Base-by-base conservation (phyloP, 2,329 filamentous ascomycete species). In the Claviceps humidiphila region DNA sequence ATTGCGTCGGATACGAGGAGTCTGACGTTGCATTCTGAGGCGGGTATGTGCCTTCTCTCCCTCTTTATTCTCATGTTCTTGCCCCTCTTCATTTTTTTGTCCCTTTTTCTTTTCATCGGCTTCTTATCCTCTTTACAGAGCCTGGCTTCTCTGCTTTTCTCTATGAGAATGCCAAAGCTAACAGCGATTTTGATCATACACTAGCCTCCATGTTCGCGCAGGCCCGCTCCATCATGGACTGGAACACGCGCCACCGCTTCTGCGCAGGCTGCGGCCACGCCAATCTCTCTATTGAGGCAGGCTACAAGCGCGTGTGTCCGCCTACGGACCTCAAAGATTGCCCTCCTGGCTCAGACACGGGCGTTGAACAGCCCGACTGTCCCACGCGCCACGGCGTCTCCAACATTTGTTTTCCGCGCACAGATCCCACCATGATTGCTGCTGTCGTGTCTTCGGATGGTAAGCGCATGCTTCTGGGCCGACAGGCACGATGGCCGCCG, bases 341-440 rank as follows among this genome's bases (percentile, higher is more conserved):
- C 42, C 66, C 70, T 42, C 17, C 41, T n/a, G 41, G 41, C 17
- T 67, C 67, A 14, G 39, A 49, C 16, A 26, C 17, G 24, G 24
- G 47, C 44, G n/a, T 16, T 7, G 20, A 20, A 5, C 42, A 46
- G 5, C 14, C 47, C 2, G 77, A 84, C 17, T 98, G 93, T 68
- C 82, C 80, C 7, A 94, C 90, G 0, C 81, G 93, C 51, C 85
- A 81, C 41, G 89, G 88, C 26, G 72, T 98, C 46, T 95, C 89
- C 37, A 98, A 98, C 69, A 76, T 96, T 51, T 85, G 78, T 63
- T 97, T 96, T 74, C 91, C 91, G 2, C 81, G 90, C 49, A 96
- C 91, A 2, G 90, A 96, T 61, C 89, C 90, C 1, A 95, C 89
- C 30, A 89, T 97, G 66, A 98, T 98, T 69, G 90, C 94, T 71